phyloP scores from a whole-genome alignment of 225 moss, liverwort and hornwort species.

The Polytrichum formosum region DNA sequence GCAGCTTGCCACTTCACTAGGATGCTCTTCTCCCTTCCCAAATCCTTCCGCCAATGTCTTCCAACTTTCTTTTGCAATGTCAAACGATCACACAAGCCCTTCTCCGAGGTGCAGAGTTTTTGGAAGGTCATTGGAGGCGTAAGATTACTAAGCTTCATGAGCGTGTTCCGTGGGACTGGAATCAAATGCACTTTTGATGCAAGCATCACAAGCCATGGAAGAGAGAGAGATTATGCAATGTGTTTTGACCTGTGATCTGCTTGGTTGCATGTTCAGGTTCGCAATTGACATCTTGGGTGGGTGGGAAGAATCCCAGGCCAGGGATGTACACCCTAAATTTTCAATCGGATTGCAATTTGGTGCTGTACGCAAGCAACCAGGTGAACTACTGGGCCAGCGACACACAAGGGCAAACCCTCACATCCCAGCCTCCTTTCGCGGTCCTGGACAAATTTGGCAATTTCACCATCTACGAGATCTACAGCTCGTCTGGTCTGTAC shows the following conservation, averaged over 20 bases:
- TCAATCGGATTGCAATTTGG: constrained; percentile 11
- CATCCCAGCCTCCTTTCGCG: background rate
- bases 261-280: too few relatives aligned
- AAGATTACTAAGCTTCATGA: too few relatives aligned
- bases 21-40: too few relatives aligned
- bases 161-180: too few relatives aligned
- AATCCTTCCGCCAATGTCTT: too few relatives aligned
- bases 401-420: background rate
- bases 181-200: too few relatives aligned
- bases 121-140: too few relatives aligned
- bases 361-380: background rate
- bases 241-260: background rate
- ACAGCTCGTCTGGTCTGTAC: background rate
- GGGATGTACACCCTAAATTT: constrained; percentile 11
- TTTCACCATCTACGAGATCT: constrained; percentile 5
- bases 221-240: background rate
- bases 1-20: too few relatives aligned
- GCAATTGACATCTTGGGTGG: background rate
- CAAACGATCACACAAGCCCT: too few relatives aligned
- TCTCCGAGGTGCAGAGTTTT: too few relatives aligned
- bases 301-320: background rate
- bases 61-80: too few relatives aligned
- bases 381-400: constrained; percentile 16
- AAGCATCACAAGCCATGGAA: too few relatives aligned
- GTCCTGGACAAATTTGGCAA: constrained; percentile 3